Base-by-base conservation (phyloP, 1,284 basidiomycete genomes). In the Inonotus hispidus region DNA sequence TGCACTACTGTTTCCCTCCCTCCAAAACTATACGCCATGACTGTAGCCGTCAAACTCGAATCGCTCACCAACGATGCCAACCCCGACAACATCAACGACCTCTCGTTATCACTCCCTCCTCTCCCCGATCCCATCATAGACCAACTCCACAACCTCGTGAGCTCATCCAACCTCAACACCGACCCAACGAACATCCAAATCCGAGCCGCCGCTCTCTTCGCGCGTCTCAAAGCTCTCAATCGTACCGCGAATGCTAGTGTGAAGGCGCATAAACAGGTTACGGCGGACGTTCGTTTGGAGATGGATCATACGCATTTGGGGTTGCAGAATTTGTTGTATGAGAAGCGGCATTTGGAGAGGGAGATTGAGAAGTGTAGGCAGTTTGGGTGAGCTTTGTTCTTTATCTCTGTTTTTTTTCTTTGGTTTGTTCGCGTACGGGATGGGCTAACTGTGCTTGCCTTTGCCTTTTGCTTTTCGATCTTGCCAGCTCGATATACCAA, bases 331-430 rank as follows among this genome's bases (percentile, higher is more conserved):
- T 74, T 92, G 45, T 78, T 90, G 56, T 92, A 92, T 66, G 90
- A 92, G 72, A 90, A 90, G 70, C 78, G 90, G 32, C 90, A 92
- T 70, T 80, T 92, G 10, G 90, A 92, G 71, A 79, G 88, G 63
- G 90, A 92, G 74, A 92, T 92, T 35, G 90, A 92, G 68, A 92
- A 92, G 71, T 92, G 90, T 72, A 82, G 87, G 58, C 89, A 92
- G 68, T 92, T 92, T 71, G 89, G 87, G 90, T 92, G 70, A 70
- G 88, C 32, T 35, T n/a, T 49, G 49, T 13, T 10, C 49, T 35
- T 55, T n/a, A 14, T 25, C 10, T 14, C 10, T 49, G 47, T 49
- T 49, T 49, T 25, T 10, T 49, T n/a, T 25, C 10, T 10, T n/a
- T 45, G n/a, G n/a, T 45, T 45, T 16, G 3, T 45, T 45, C 14